Conservation (phyloP, 768 basidiomycete genomes). For the Termitomyces sp. region DNA sequence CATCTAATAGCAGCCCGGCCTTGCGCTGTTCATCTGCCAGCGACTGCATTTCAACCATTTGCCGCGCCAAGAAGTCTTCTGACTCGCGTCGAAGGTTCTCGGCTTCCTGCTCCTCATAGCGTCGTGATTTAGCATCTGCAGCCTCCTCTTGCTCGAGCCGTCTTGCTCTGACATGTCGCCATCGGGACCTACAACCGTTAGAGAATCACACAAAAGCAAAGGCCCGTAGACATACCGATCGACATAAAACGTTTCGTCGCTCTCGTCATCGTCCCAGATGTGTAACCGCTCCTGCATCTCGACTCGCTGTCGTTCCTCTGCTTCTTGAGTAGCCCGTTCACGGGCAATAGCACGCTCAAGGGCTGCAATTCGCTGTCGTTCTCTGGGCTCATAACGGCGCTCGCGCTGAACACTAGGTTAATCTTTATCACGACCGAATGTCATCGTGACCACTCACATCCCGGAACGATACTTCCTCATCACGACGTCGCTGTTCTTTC, state of each 20-base stretch:
- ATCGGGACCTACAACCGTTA: conserved; percentile 57
- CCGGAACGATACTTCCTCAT: conserved; percentile 80
- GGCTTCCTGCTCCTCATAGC: conserved; percentile 79
- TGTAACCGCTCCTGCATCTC: conserved; percentile 81
- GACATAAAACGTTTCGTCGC: conserved; percentile 87
- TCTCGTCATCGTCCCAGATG: conserved; percentile 90
- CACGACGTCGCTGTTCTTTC: conserved; percentile 65
- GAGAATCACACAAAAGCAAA: not conserved
- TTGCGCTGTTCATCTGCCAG: conserved; percentile 87
- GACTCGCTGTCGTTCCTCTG: conserved; percentile 71
- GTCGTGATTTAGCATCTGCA: conserved; percentile 77
- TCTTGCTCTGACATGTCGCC: conserved; percentile 74
- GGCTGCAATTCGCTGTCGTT: conserved; percentile 72
- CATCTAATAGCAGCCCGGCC: conserved; percentile 85
- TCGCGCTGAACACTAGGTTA: conserved; percentile 58
- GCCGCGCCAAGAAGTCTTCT: conserved; percentile 87
- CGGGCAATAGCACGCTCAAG: conserved; percentile 74
- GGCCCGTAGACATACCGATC: conserved; percentile 60
- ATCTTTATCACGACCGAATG: not conserved
- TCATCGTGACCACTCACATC: conserved; percentile 53
- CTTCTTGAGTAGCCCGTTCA: conserved; percentile 65
- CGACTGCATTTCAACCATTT: conserved; percentile 95
- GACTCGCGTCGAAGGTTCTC: conserved; percentile 87
- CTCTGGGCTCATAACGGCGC: conserved; percentile 87
- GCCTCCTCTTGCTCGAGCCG: conserved; percentile 73